Percentiles rank a stretch among this genome's conserved stretches.
phyloP scores from a whole-genome alignment of 768 basidiomycete genomes.

The Hericium erinaceus region DNA sequence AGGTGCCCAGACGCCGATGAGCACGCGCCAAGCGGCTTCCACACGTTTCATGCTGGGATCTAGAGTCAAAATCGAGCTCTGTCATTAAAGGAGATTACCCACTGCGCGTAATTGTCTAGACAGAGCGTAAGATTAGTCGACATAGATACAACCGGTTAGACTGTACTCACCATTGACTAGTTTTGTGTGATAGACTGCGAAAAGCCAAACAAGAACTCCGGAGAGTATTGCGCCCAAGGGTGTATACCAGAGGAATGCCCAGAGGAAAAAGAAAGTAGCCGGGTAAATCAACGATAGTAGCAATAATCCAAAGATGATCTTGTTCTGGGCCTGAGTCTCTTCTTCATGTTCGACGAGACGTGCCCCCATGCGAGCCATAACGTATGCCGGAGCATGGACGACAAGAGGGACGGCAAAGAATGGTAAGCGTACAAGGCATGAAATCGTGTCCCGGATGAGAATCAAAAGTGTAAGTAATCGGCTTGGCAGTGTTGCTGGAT shows the following conservation, averaged over 20 bases:
- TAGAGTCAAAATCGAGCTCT: slow-evolving; percentile 5
- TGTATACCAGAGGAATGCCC: slow-evolving; percentile 75
- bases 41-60: slow-evolving; percentile 61
- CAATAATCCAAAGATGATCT: slow-evolving; percentile 77
- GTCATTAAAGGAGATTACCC: slow-evolving; percentile 30
- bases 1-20: slow-evolving; percentile 91
- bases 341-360: slow-evolving; percentile 75
- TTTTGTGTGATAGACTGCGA: slow-evolving; percentile 78
- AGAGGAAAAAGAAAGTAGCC: slow-evolving; percentile 73
- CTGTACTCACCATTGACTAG: slow-evolving; percentile 66
- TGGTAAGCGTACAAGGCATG: slow-evolving; percentile 65
- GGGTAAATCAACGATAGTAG: slow-evolving; percentile 76
- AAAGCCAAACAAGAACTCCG: slow-evolving; percentile 56
- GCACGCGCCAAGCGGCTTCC: slow-evolving; percentile 90
- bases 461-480: slow-evolving; percentile 73
- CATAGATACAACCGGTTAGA: background rate
- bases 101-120: slow-evolving; percentile 74
- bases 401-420: slow-evolving; percentile 85
- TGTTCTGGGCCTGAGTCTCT: slow-evolving; percentile 95
- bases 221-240: slow-evolving; percentile 67
- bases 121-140: background rate
- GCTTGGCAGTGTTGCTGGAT: slow-evolving; percentile 66
- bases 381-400: slow-evolving; percentile 78
- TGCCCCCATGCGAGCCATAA: slow-evolving; percentile 69
- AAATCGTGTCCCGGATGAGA: slow-evolving; percentile 70